phyloP scores from a whole-genome alignment of 768 basidiomycete species.

The Termitomyces sp. region DNA sequence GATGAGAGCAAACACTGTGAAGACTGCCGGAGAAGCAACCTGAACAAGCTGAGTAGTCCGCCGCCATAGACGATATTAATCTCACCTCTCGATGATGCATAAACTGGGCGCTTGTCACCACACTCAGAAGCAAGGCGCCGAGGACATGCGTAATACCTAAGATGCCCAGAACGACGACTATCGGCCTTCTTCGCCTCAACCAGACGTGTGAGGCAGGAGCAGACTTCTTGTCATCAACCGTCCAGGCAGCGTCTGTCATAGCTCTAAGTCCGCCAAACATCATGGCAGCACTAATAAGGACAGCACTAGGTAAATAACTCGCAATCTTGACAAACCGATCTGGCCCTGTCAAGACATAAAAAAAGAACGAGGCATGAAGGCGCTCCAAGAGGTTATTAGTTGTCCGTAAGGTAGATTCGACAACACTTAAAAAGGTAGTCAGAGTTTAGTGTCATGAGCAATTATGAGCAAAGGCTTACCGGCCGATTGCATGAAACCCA shows the following conservation, averaged over 20 bases:
- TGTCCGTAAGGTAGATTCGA: conserved; percentile 87
- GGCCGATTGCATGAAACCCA: conserved; percentile 90
- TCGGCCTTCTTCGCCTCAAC: conserved; percentile 47
- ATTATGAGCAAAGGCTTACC: conserved; percentile 38
- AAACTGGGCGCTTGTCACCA: conserved; percentile 42
- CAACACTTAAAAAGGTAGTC: conserved; percentile 39
- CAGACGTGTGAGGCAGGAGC: conserved; percentile 23
- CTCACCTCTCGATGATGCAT: conserved; percentile 36
- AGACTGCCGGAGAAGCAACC: conserved; percentile 21
- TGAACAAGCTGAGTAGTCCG: conserved; percentile 6
- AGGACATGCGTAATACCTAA: conserved; percentile 52
- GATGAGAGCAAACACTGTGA: conserved; percentile 24
- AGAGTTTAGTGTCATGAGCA: conserved; percentile 1
- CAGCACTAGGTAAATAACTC: conserved; percentile 81
- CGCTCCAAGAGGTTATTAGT: conserved; percentile 94
- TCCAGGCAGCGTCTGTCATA: conserved; percentile 70
- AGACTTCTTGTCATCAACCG: conserved; percentile 16
- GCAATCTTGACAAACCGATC: conserved; percentile 84
- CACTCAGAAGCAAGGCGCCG: conserved; percentile 47
- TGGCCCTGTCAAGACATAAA: conserved; percentile 72
- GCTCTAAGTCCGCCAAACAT: conserved; percentile 75
- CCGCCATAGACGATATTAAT: background rate
- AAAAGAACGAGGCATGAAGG: conserved; percentile 96
- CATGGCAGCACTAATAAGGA: conserved; percentile 80
- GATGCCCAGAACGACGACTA: conserved; percentile 47